A percentile compares a stretch with the other conserved stretches of the same genome.
Evolutionary conservation across 2,329 filamentous ascomycete genomes (phyloP).

Genomic region (Hirsutella rhossiliensis): DNA sequence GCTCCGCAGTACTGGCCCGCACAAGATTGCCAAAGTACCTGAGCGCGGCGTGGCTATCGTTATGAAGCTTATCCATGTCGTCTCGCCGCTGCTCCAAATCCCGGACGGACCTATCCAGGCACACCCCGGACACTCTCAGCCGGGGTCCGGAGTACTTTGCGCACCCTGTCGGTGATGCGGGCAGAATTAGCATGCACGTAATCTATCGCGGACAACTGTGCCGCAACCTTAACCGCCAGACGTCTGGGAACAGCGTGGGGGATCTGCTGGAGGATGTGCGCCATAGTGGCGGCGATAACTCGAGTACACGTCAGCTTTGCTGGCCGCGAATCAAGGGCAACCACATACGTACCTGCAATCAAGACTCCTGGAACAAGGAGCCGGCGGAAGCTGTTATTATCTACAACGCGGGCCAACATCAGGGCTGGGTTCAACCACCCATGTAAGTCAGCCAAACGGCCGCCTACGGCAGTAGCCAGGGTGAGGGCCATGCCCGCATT

Average conservation of each 20-base stretch:
- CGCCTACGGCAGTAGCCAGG: slow-evolving; percentile 73
- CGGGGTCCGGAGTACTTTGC: slow-evolving; percentile 78
- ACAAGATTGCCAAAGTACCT: too few species aligned
- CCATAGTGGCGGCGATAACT: slow-evolving; percentile 64
- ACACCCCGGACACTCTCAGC: slow-evolving; percentile 81
- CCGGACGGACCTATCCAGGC: too few species aligned
- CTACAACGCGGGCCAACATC: slow-evolving; percentile 67
- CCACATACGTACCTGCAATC: slow-evolving; percentile 54
- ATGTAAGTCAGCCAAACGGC: slow-evolving; percentile 67
- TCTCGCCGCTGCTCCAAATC: too few species aligned
- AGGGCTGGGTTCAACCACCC: slow-evolving; percentile 84
- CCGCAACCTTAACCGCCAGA: slow-evolving; percentile 72
- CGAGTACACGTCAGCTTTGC: slow-evolving; percentile 8
- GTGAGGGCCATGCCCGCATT: slow-evolving; percentile 93
- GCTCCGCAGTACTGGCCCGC: too few species aligned
- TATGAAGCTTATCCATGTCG: too few species aligned
- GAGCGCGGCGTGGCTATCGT: too few species aligned
- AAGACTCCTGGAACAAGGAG: slow-evolving; percentile 72
- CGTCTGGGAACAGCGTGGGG: slow-evolving; percentile 80
- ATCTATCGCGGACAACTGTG: slow-evolving; percentile 73
- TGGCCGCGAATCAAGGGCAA: not conserved
- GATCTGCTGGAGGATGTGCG: slow-evolving; percentile 77
- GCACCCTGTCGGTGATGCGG: slow-evolving; percentile 78
- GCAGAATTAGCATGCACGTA: slow-evolving; percentile 83
- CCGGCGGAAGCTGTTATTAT: slow-evolving; percentile 67